These are phyloP conservation scores for Gossypium davidsonii DNA, from an alignment of 441 rosid species.

Conservation along the genomic window DNA sequence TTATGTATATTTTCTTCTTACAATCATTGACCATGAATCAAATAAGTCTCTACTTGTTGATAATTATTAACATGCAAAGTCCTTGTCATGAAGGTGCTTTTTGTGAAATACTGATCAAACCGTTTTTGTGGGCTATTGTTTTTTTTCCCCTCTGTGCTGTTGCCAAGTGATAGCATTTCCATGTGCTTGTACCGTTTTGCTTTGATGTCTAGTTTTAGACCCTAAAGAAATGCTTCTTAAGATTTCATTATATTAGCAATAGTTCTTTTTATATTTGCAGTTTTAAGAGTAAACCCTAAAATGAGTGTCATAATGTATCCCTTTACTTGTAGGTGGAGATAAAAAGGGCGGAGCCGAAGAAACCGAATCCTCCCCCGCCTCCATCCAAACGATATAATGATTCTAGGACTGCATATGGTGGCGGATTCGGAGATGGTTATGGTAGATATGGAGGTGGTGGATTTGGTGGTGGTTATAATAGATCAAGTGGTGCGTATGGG, in stretches of 20 bases:
- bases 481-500: conserved; percentile 67
- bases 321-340: conserved; percentile 67
- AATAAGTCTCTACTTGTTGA: no score
- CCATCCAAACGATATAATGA: conserved; percentile 63
- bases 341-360: conserved; percentile 97
- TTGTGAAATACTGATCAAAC: background rate
- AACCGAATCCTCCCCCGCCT: conserved; percentile 61
- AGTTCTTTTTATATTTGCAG: background rate
- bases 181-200: background rate
- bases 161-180: background rate
- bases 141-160: background rate
- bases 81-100: background rate
- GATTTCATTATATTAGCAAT: background rate
- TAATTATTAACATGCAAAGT: no score
- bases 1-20: background rate
- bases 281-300: background rate
- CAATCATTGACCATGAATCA: background rate
- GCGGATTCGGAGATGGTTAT: conserved; percentile 65
- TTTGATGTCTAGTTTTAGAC: background rate
- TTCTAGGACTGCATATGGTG: conserved; percentile 56
- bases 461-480: conserved; percentile 44
- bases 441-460: conserved; percentile 59
- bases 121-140: background rate
- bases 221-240: background rate
- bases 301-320: background rate